Evolutionary conservation across 306 rosid species (phyloP).

Genomic region (Sicyos baderoa): DNA sequence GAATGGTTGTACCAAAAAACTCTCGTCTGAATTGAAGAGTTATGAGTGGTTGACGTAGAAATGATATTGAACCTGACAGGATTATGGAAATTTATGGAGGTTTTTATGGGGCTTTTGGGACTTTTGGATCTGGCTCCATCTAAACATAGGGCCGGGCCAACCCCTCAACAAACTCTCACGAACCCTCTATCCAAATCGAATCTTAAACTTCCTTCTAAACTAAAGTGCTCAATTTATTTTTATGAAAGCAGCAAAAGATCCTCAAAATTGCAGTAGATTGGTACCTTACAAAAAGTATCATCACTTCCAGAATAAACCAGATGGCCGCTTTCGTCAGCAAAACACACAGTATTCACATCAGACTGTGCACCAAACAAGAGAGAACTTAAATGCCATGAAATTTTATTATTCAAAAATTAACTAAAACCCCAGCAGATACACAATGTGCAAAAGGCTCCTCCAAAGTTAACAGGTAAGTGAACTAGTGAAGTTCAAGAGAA

Average conservation of each 20-base stretch:
- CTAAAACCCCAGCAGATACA: not conserved
- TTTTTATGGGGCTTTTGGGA: too few species aligned
- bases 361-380: constrained; percentile 44
- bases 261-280: not conserved
- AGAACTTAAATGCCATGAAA: constrained; percentile 4
- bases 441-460: not conserved
- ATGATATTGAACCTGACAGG: too few species aligned
- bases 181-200: too few species aligned
- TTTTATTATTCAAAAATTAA: not conserved
- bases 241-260: not conserved
- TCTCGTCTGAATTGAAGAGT: too few species aligned
- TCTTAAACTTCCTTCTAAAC: not conserved
- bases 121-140: too few species aligned
- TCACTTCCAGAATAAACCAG: constrained; percentile 93
- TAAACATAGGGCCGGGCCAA: too few species aligned
- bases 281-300: constrained; percentile 82
- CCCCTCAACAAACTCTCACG: too few species aligned
- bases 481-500: not conserved
- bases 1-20: too few species aligned
- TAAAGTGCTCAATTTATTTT: constrained; percentile 10
- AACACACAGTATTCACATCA: constrained; percentile 93
- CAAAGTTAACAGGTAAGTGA: not conserved
- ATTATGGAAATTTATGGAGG: too few species aligned
- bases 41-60: too few species aligned
- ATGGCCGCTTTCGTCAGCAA: constrained; percentile 84